These are phyloP conservation scores for Mortierella alpina DNA, from an alignment of 192 early-diverging fungal species.

Conservation along the genomic window DNA sequence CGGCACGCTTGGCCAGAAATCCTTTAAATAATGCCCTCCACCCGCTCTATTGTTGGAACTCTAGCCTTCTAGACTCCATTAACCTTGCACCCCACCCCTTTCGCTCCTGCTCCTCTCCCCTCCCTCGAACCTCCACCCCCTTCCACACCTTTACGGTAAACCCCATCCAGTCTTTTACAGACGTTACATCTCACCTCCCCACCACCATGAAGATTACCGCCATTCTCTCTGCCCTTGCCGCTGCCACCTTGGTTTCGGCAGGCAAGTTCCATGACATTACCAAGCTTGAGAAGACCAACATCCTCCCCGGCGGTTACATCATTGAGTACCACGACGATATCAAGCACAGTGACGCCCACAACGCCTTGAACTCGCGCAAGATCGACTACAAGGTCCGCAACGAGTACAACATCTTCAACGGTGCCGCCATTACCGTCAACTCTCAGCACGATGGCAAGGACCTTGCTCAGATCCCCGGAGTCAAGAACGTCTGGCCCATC, in stretches of 20 bases:
- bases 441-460: slow-evolving; percentile 30
- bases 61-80: slow-evolving; percentile 3
- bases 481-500: slow-evolving; percentile 62
- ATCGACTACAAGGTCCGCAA: slow-evolving; percentile 53
- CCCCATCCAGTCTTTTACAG: slow-evolving; percentile 11
- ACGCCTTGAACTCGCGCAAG: slow-evolving; percentile 23
- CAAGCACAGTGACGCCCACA: slow-evolving; percentile 15
- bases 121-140: neutral
- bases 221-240: slow-evolving; percentile 45
- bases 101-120: neutral
- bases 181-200: neutral
- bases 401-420: slow-evolving; percentile 61
- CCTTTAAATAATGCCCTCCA: neutral
- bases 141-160: slow-evolving; percentile 13
- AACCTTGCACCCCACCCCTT: neutral
- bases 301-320: slow-evolving; percentile 29
- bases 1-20: no score
- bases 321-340: slow-evolving; percentile 35
- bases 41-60: neutral
- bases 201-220: slow-evolving; percentile 37
- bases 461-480: slow-evolving; percentile 35
- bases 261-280: slow-evolving; percentile 35
- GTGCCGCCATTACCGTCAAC: slow-evolving; percentile 56
- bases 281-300: slow-evolving; percentile 1
- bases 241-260: slow-evolving; percentile 47